These are phyloP conservation scores for Cyberlindnera japonica DNA, from an alignment of 805 yeast species.

Conservation along the genomic window DNA sequence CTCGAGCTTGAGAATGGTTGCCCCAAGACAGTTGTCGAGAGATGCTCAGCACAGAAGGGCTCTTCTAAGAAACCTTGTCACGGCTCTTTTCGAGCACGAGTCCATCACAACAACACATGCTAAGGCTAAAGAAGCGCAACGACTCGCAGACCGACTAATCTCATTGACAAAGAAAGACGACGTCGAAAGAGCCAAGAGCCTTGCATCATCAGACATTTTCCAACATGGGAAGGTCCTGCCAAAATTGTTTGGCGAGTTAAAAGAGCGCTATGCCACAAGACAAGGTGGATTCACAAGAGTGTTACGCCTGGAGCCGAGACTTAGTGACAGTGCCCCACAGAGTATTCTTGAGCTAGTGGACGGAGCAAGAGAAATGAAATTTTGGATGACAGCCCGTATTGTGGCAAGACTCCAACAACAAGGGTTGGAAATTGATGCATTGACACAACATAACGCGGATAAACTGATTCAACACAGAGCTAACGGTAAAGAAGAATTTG, in stretches of 20 bases:
- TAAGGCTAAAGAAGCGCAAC: conserved; percentile 68
- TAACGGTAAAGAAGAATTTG: conserved; percentile 53
- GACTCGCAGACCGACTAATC: conserved; percentile 59
- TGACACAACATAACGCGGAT: conserved; percentile 55
- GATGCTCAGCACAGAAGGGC: conserved; percentile 33
- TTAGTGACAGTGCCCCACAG: conserved; percentile 89
- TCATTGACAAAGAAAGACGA: conserved; percentile 49
- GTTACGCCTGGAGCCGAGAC: conserved; percentile 75
- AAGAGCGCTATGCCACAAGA: conserved; percentile 59
- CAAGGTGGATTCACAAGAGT: conserved; percentile 84
- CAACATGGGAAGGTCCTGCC: conserved; percentile 49
- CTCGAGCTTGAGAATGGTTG: too few relatives aligned
- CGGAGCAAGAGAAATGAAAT: conserved; percentile 62
- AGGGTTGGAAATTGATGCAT: conserved; percentile 45
- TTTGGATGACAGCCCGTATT: conserved; percentile 74
- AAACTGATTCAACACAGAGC: conserved; percentile 44
- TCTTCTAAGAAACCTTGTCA: conserved; percentile 59
- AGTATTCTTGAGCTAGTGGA: conserved; percentile 85
- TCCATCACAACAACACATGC: conserved; percentile 69
- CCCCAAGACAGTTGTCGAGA: conserved; percentile 27
- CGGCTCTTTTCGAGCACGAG: conserved; percentile 67
- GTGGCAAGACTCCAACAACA: conserved; percentile 78
- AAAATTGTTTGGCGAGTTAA: conserved; percentile 64
- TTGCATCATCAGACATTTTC: conserved; percentile 41
- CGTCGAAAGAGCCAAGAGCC: conserved; percentile 27